phyloP scores from a whole-genome alignment of 1,284 basidiomycete genomes.

The Marasmius fiardii region DNA sequence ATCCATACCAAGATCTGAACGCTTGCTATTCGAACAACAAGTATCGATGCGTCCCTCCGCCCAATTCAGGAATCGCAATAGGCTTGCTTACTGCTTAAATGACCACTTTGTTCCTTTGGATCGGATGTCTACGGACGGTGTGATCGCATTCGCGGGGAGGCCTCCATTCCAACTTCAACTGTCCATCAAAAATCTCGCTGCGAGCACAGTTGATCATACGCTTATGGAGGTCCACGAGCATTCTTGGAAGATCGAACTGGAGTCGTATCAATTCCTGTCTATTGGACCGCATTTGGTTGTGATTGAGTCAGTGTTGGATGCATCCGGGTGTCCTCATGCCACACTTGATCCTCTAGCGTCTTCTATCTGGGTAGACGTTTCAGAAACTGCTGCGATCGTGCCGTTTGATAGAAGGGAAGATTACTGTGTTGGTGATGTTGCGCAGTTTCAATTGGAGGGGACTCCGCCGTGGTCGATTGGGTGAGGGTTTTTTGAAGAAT shows the following conservation, averaged over 20 bases:
- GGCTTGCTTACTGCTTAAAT: conserved; percentile 75
- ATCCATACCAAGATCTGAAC: conserved; percentile 59
- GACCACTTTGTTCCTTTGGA: conserved; percentile 60
- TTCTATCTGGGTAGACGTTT: conserved; percentile 82
- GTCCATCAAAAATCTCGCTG: conserved; percentile 71
- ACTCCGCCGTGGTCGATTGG: conserved; percentile 94
- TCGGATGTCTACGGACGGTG: conserved; percentile 51
- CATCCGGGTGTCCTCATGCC: conserved; percentile 76
- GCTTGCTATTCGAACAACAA: conserved; percentile 80
- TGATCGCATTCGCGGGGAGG: conserved; percentile 69
- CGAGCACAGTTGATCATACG: conserved; percentile 59
- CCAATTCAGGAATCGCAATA: conserved; percentile 65
- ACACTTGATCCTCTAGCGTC: conserved; percentile 61
- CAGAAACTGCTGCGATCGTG: conserved; percentile 91
- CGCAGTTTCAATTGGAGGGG: conserved; percentile 93
- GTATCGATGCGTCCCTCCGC: conserved; percentile 77
- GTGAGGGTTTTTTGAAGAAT: conserved; percentile 36
- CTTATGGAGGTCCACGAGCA: conserved; percentile 56
- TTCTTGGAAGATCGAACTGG: conserved; percentile 76
- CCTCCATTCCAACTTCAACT: conserved; percentile 85
- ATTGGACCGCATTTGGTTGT: conserved; percentile 80
- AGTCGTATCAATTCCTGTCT: conserved; percentile 69
- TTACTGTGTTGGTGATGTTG: conserved; percentile 88
- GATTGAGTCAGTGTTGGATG: conserved; percentile 75
- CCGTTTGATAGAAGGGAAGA: conserved; percentile 78